These are phyloP conservation scores for Erucastrum elatum DNA, from an alignment of 345 rosid genomes.

Conservation along the genomic window DNA sequence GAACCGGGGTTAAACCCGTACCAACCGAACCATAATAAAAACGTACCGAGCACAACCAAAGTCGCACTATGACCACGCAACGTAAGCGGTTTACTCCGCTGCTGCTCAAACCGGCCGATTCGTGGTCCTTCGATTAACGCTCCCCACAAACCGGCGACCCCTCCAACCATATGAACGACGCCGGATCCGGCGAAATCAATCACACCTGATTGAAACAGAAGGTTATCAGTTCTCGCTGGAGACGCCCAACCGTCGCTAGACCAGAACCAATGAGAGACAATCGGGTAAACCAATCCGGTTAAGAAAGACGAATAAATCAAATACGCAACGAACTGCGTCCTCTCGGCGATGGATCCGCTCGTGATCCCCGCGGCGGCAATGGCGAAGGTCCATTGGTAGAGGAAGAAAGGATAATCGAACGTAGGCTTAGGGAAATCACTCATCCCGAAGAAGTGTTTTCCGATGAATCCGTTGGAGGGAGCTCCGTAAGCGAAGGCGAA, in stretches of 20 bases:
- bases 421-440: slow-evolving; percentile 21
- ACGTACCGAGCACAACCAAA: slow-evolving; percentile 49
- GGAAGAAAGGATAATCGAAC: slow-evolving; percentile 56
- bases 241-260: slow-evolving; percentile 69
- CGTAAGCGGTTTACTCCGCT: slow-evolving; percentile 9
- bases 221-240: slow-evolving; percentile 36
- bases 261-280: slow-evolving; percentile 74
- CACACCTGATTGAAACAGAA: slow-evolving; percentile 39
- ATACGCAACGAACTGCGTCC: slow-evolving; percentile 72
- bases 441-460: slow-evolving; percentile 39
- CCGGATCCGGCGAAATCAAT: slow-evolving; percentile 54
- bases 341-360: slow-evolving; percentile 69
- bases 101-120: slow-evolving; percentile 39
- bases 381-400: slow-evolving; percentile 69
- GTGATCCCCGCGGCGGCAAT: slow-evolving; percentile 54
- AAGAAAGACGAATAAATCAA: slow-evolving; percentile 62
- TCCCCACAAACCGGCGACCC: slow-evolving; percentile 50
- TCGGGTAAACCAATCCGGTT: slow-evolving; percentile 63
- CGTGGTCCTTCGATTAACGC: slow-evolving; percentile 48
- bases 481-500: slow-evolving; percentile 39
- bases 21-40: slow-evolving; percentile 49
- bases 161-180: slow-evolving; percentile 51
- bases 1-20: slow-evolving; percentile 55
- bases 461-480: slow-evolving; percentile 42
- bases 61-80: slow-evolving; percentile 48